A percentile compares a stretch with the other conserved stretches of the same genome.
These are phyloP conservation scores for Mrakia hoshinonis DNA, from an alignment of 768 basidiomycete species.

Conservation along the genomic window DNA sequence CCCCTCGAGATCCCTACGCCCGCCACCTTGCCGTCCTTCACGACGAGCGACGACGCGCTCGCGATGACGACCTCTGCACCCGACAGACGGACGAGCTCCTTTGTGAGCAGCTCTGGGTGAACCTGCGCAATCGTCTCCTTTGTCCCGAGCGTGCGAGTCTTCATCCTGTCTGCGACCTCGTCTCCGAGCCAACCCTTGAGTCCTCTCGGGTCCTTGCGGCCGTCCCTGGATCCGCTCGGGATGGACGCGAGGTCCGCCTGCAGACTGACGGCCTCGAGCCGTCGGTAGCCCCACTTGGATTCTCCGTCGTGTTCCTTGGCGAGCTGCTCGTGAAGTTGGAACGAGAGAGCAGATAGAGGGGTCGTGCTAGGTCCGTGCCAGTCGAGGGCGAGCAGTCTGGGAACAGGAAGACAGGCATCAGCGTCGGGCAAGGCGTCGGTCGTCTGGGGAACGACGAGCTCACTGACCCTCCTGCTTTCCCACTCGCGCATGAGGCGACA, in stretches of 20 bases:
- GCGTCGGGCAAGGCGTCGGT: too few relatives aligned
- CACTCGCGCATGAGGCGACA: constrained; percentile 49
- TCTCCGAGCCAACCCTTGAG: constrained; percentile 35
- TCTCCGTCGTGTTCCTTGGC: constrained; percentile 20
- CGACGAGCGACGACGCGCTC: constrained; percentile 27
- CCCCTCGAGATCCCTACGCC: constrained; percentile 3
- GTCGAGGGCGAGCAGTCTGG: constrained; percentile 46
- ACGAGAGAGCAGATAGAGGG: constrained; percentile 22
- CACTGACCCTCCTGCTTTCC: constrained; percentile 62
- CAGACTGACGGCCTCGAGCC: constrained; percentile 45
- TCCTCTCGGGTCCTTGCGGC: constrained; percentile 33
- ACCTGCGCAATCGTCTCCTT: constrained; percentile 39
- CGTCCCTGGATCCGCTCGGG: constrained; percentile 31
- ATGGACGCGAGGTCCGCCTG: not conserved
- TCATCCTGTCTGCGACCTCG: constrained; percentile 33
- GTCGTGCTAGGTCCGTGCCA: constrained; percentile 23
- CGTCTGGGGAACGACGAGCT: too few relatives aligned
- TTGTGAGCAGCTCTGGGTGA: constrained; percentile 38
- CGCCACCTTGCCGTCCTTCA: constrained; percentile 1
- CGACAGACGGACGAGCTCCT: constrained; percentile 34
- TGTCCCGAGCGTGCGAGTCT: constrained; percentile 33
- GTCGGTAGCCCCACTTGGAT: constrained; percentile 47
- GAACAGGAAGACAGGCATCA: too few relatives aligned
- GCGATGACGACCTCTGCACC: constrained; percentile 35
- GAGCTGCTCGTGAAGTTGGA: constrained; percentile 21